Evolutionary conservation across 2,329 filamentous ascomycete species (phyloP).

Genomic region (Colletotrichum tofieldiae): DNA sequence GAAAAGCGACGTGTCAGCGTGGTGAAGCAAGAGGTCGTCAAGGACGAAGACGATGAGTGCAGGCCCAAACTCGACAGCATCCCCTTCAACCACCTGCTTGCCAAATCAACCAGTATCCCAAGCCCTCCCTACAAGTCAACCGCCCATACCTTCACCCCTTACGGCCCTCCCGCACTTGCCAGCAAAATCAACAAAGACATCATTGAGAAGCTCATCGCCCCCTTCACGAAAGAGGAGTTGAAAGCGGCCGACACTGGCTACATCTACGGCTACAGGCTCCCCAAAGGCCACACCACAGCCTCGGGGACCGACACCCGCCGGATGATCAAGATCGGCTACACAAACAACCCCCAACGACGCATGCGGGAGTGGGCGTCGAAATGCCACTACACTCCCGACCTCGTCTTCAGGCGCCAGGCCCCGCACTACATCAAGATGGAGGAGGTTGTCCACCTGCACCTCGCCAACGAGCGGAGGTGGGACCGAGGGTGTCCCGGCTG

Average conservation of each 20-base stretch:
- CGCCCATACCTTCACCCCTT: neutral
- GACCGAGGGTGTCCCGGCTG: constrained; percentile 49
- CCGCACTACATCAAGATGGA: constrained; percentile 49
- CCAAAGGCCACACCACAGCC: neutral
- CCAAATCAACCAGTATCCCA: neutral
- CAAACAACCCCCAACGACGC: constrained; percentile 44
- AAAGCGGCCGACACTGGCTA: neutral
- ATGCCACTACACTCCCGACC: constrained; percentile 48
- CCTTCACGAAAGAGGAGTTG: neutral
- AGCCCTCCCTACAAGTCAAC: neutral
- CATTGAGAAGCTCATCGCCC: neutral
- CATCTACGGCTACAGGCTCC: constrained; percentile 21
- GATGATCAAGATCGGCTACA: constrained; percentile 51
- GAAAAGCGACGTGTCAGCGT: neutral
- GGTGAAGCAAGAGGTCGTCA: neutral
- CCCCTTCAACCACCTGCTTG: neutral
- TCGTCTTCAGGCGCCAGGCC: constrained; percentile 40
- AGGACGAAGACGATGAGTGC: neutral
- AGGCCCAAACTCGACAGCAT: neutral
- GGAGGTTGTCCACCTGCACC: constrained; percentile 49
- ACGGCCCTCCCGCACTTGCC: no score
- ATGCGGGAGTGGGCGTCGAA: constrained; percentile 46
- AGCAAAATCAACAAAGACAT: constrained; percentile 4
- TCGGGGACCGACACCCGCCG: neutral
- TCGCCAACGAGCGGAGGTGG: constrained; percentile 47